Base-by-base conservation (phyloP, 495 filamentous ascomycete species). In the Hypoxylon intermedium region DNA sequence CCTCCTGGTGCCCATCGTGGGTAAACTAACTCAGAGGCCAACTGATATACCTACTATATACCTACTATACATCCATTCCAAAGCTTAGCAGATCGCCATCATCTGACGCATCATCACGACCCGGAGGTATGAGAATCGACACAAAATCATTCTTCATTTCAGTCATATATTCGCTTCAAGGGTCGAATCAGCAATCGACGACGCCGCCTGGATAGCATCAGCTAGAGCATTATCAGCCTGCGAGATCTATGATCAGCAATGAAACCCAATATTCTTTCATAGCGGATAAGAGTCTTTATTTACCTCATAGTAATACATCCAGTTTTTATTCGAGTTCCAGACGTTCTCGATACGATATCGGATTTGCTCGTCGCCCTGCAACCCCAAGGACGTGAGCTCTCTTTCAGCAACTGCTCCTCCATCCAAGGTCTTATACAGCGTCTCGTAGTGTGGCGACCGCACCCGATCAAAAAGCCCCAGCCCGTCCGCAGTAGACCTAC, bases 341-440 rank as follows among this genome's bases (percentile, higher is more conserved):
- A 11, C 18, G 1, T 34, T 24, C 30, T 45, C 43, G 5, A 51
- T 26, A n/a, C 45, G 44, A 18, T 45, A 30, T 6, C 30, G 46
- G n/a, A 59, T 59, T 24, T 59, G 37, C 9, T 59, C 46, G 21
- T 59, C 55, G 9, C 20, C 11, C 23, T 36, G 12, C 15, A 52
- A 23, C 0, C 24, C 26, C 18, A 44, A n/a, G 11, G 36, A 15
- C 11, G 2, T 18, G 5, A 59, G 20, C 1, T 24, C 46, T 6
- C 5, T 11, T 12, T 44, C 34, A 2, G 43, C 33, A 3, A 15
- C 18, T 1, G 34, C 38, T 12, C 55, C 58, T 1, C 38, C 38
- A 15, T 72, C 62, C n/a, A 70, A 28, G n/a, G 66, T 63, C 9
- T 23, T 21, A 31, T 67, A 72, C 61, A 72, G 52, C 9, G 40